Evolutionary conservation across 345 rosid species (phyloP).

Genomic region (Hibiscus mutabilis): DNA sequence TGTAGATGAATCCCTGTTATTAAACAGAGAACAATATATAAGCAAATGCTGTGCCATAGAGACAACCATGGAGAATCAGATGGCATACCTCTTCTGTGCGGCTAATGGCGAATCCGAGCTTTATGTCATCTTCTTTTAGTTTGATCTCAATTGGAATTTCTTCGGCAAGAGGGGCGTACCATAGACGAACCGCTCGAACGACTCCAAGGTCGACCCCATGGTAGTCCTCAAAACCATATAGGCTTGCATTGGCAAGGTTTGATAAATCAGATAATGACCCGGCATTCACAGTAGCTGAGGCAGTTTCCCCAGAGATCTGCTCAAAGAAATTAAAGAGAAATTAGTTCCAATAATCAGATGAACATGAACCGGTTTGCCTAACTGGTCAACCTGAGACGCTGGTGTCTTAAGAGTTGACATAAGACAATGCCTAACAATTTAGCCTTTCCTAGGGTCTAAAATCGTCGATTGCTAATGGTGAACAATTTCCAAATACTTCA

Average conservation of each 20-base stretch:
- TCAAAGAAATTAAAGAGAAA: not conserved
- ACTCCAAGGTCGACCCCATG: slow-evolving; percentile 97
- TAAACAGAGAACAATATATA: not conserved
- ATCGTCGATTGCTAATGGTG: not conserved
- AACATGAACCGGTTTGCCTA: not conserved
- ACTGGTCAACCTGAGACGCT: not conserved
- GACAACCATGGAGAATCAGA: not conserved
- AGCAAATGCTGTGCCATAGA: not conserved
- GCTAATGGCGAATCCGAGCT: slow-evolving; percentile 96
- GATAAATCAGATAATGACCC: slow-evolving; percentile 80
- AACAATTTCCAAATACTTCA: too few species aligned
- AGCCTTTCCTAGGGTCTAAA: not conserved
- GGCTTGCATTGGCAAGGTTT: slow-evolving; percentile 62
- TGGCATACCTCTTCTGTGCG: slow-evolving; percentile 84
- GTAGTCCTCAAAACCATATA: slow-evolving; percentile 96
- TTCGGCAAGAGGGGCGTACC: slow-evolving; percentile 75
- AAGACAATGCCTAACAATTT: not conserved
- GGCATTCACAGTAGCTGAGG: slow-evolving; percentile 76
- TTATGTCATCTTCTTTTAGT: slow-evolving; percentile 63
- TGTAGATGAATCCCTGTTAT: slow-evolving; percentile 80
- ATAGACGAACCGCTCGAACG: slow-evolving; percentile 85
- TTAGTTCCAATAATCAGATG: not conserved
- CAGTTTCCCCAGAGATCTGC: slow-evolving; percentile 94
- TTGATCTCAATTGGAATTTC: slow-evolving; percentile 66
- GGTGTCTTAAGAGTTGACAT: not conserved